Conservation (phyloP, 2,329 filamentous ascomycete genomes). For the Neonectria magnoliae region DNA sequence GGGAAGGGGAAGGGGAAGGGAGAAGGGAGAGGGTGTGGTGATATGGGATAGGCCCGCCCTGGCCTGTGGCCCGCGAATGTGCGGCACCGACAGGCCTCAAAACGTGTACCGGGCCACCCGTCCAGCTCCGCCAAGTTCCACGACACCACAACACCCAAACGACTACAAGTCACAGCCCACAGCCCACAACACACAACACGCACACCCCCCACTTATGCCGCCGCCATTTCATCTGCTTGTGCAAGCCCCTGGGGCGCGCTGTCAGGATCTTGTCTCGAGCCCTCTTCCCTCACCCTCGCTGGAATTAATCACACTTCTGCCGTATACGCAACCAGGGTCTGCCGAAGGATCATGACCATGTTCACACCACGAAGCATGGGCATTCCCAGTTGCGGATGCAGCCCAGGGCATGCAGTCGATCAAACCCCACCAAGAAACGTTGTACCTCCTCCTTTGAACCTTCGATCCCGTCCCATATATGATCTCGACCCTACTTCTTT, state of each 20-base stretch:
- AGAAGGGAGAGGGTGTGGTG: conserved; percentile 26
- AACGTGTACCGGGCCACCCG: conserved; percentile 39
- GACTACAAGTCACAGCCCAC: background rate
- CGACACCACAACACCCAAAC: background rate
- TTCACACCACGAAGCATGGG: conserved; percentile 38
- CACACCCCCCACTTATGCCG: conserved; percentile 31
- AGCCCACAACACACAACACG: background rate
- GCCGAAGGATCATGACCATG: conserved; percentile 33
- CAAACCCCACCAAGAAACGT: conserved; percentile 34
- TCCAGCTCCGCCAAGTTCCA: conserved; percentile 35
- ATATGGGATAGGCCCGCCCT: conserved; percentile 26
- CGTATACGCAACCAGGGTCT: conserved; percentile 38
- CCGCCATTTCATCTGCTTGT: conserved; percentile 35
- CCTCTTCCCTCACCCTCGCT: conserved; percentile 57
- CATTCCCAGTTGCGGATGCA: conserved; percentile 34
- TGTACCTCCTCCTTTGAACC: conserved; percentile 30
- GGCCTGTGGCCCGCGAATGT: conserved; percentile 34
- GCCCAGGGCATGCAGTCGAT: conserved; percentile 23
- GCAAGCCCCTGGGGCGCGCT: conserved; percentile 34
- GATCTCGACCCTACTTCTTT: conserved; percentile 34
- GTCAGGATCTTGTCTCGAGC: conserved; percentile 46
- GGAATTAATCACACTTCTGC: conserved; percentile 61
- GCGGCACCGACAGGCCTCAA: conserved; percentile 39
- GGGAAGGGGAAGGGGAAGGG: conserved; percentile 5
- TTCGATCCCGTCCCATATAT: conserved; percentile 41